Percentiles rank a stretch among this genome's conserved stretches.
Evolutionary conservation across 108 stramenopile genomes (phyloP).

Genomic region (Cyclotella cryptica): DNA sequence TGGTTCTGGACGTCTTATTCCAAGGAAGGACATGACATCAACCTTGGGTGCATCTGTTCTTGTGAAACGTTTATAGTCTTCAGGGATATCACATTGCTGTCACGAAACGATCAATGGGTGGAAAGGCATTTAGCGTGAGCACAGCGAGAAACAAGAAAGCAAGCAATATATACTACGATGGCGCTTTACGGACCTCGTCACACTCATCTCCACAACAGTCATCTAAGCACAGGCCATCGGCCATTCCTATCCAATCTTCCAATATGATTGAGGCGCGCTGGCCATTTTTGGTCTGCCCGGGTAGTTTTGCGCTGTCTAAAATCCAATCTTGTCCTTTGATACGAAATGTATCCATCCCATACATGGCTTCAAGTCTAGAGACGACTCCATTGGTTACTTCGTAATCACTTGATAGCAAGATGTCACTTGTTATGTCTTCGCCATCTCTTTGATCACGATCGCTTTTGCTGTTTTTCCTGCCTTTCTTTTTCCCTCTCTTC

Average conservation of each 20-base stretch:
- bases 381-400: background rate
- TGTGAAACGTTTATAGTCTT: conserved; percentile 39
- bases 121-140: background rate
- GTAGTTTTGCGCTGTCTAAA: background rate
- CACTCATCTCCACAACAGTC: conserved; percentile 47
- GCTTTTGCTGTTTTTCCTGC: background rate
- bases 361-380: conserved; percentile 22
- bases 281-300: background rate
- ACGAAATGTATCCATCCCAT: background rate
- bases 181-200: conserved; percentile 28
- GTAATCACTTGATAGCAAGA: background rate
- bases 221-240: conserved; percentile 23
- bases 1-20: conserved; percentile 48
- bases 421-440: background rate
- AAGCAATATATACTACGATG: background rate
- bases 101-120: background rate
- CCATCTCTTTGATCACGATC: background rate
- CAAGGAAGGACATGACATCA: conserved; percentile 55
- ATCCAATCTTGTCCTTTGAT: background rate
- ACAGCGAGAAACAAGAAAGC: background rate
- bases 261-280: background rate
- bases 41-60: conserved; percentile 26
- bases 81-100: conserved; percentile 55
- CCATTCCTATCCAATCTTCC: conserved; percentile 11
- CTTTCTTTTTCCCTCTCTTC: background rate